phyloP scores from a whole-genome alignment of 495 filamentous ascomycete genomes.

The Podospora bellae-mahoneyi region DNA sequence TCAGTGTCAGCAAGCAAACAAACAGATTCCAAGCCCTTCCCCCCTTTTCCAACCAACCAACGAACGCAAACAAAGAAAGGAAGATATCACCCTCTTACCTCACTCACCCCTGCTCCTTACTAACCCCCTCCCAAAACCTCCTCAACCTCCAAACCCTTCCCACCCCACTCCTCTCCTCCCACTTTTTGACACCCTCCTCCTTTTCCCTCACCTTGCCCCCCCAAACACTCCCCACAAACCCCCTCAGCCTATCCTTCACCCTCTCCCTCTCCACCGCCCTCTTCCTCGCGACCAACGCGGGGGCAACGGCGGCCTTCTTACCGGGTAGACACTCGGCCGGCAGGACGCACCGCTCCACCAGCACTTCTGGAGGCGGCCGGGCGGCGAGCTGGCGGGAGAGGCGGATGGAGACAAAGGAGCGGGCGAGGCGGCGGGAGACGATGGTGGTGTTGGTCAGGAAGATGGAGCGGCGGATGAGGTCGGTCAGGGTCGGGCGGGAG shows the following conservation, averaged over 20 bases:
- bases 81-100: not conserved
- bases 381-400: slow-evolving; percentile 43
- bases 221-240: slow-evolving; percentile 50
- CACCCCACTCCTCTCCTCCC: slow-evolving; percentile 43
- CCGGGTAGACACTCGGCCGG: slow-evolving; percentile 44
- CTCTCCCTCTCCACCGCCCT: slow-evolving; percentile 52
- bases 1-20: not conserved
- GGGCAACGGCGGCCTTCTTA: slow-evolving; percentile 22
- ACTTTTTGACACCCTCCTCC: slow-evolving; percentile 37
- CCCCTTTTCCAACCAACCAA: not conserved
- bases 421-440: slow-evolving; percentile 50
- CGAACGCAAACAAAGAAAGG: not conserved
- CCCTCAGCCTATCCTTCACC: slow-evolving; percentile 52
- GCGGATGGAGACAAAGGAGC: slow-evolving; percentile 50
- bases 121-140: slow-evolving; percentile 52
- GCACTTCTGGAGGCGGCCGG: slow-evolving; percentile 41
- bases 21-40: not conserved
- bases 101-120: slow-evolving; percentile 4
- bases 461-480: slow-evolving; percentile 53
- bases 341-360: slow-evolving; percentile 45
- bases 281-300: slow-evolving; percentile 39
- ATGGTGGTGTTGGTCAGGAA: slow-evolving; percentile 56
- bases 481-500: slow-evolving; percentile 50
- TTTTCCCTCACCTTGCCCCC: slow-evolving; percentile 39
- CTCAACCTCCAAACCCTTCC: slow-evolving; percentile 50